phyloP scores from a whole-genome alignment of 345 rosid genomes.

The Boechera divaricarpa region DNA sequence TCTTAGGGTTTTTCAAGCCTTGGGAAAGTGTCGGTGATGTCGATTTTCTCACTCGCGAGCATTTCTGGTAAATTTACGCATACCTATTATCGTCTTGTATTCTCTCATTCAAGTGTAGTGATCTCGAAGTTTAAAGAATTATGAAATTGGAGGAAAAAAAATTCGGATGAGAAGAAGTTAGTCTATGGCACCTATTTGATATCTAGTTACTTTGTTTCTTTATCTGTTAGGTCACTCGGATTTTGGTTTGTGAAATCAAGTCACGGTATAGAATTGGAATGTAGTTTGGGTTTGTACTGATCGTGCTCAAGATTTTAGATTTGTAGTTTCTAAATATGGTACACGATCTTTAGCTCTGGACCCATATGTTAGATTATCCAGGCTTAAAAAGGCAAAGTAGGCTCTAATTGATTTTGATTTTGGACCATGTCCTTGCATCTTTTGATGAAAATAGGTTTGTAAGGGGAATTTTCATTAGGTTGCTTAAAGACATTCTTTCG shows the following conservation, averaged over 20 bases:
- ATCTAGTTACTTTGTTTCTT: constrained; percentile 25
- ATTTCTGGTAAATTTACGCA: constrained; percentile 34
- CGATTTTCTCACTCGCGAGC: constrained; percentile 38
- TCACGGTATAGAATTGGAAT: not conserved
- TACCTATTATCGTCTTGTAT: not conserved
- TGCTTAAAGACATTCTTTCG: not conserved
- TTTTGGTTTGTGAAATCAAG: constrained; percentile 29
- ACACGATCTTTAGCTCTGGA: constrained; percentile 10
- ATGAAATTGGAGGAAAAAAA: not conserved
- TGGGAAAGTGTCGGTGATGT: constrained; percentile 45
- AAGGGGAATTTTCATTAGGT: not conserved
- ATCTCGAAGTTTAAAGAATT: constrained; percentile 11
- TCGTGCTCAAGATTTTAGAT: constrained; percentile 20
- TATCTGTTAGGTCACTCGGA: constrained; percentile 21
- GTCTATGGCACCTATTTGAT: constrained; percentile 27
- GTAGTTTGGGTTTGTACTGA: constrained; percentile 11
- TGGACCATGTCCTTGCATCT: constrained; percentile 20
- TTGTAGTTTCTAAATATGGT: constrained; percentile 36
- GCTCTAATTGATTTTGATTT: not conserved
- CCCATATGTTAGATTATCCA: constrained; percentile 2
- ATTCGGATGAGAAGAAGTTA: not conserved
- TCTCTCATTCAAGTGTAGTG: not conserved
- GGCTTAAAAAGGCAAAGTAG: constrained; percentile 5
- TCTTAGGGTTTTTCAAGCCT: constrained; percentile 36
- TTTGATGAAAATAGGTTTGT: not conserved